These are phyloP conservation scores for Dunaliella primolecta DNA, from an alignment of 139 green algal species.

Conservation along the genomic window DNA sequence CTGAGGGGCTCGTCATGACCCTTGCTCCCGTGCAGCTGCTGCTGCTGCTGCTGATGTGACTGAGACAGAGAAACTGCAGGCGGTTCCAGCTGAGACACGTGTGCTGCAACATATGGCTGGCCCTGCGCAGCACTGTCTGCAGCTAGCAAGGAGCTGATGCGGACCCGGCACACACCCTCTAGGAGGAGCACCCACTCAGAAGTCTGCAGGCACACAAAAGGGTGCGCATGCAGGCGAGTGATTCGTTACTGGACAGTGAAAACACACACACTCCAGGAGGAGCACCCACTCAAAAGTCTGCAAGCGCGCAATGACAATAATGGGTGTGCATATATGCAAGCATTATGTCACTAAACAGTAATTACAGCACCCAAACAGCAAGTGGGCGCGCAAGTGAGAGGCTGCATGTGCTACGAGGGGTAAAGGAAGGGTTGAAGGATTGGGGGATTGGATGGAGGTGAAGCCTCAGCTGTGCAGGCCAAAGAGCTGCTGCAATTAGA, in stretches of 20 bases:
- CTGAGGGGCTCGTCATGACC: neutral
- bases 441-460: neutral
- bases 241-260: neutral
- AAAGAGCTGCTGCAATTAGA: neutral
- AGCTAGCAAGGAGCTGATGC: neutral
- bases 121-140: neutral
- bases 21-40: neutral
- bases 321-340: constrained; percentile 12
- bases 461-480: neutral
- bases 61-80: neutral
- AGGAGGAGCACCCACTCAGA: constrained; percentile 45
- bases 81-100: neutral
- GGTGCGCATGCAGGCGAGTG: constrained; percentile 5
- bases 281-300: constrained; percentile 44
- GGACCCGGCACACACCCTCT: constrained; percentile 45
- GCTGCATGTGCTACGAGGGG: neutral
- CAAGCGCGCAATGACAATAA: neutral
- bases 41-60: neutral
- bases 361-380: neutral
- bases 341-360: neutral
- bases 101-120: neutral
- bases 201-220: constrained; percentile 37
- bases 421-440: neutral
- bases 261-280: constrained; percentile 43
- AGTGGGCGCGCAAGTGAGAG: too few relatives aligned